Evolutionary conservation across 2,329 filamentous ascomycete genomes (phyloP).

Genomic region (Mariannaea elegans): DNA sequence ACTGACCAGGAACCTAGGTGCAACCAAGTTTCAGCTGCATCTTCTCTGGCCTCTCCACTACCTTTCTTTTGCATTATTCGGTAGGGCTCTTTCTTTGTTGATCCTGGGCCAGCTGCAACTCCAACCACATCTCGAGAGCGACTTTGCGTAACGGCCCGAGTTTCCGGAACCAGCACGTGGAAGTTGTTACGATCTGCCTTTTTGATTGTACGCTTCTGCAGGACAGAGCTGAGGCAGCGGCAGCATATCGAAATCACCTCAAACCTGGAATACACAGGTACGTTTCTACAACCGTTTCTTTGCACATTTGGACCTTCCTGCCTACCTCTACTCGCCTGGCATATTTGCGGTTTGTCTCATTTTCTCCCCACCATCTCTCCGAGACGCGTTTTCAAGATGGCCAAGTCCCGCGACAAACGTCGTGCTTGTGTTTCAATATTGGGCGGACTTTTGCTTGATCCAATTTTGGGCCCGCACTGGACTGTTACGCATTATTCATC

Average conservation of each 20-base stretch:
- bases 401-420: conserved; percentile 18
- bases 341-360: conserved; percentile 6
- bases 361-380: conserved; percentile 7
- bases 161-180: conserved; percentile 37
- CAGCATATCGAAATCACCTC: neutral
- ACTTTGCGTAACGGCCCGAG: conserved; percentile 35
- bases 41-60: conserved; percentile 19
- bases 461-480: conserved; percentile 36
- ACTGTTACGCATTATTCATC: conserved; percentile 33
- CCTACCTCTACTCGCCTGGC: neutral
- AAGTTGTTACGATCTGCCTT: conserved; percentile 30
- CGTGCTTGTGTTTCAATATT: conserved; percentile 26
- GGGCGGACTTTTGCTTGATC: conserved; percentile 17
- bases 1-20: conserved; percentile 33
- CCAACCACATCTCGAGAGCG: conserved; percentile 26
- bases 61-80: conserved; percentile 21
- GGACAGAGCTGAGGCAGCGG: conserved; percentile 10
- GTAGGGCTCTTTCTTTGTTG: conserved; percentile 17
- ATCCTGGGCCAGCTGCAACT: conserved; percentile 24
- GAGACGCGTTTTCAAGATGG: conserved; percentile 20
- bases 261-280: conserved; percentile 3
- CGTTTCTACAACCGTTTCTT: conserved; percentile 1
- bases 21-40: conserved; percentile 28
- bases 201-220: conserved; percentile 18
- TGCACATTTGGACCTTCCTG: neutral